Evolutionary conservation across 2,329 filamentous ascomycete species (phyloP).

Genomic region (Aspergillus tamarii): DNA sequence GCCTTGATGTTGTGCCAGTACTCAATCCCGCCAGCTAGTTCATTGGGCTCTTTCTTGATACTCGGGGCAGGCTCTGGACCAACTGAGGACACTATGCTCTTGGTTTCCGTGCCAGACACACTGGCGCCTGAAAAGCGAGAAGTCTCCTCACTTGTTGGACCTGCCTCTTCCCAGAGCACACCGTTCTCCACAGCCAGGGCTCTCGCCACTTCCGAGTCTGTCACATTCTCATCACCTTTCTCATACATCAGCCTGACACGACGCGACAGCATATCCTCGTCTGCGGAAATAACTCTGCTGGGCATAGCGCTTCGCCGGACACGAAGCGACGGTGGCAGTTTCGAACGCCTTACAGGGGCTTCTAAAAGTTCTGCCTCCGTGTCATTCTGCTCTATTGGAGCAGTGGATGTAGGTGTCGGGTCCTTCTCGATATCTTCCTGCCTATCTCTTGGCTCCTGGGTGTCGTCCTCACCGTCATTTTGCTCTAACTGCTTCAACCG

Average conservation of each 20-base stretch:
- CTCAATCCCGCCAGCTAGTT: conserved; percentile 65
- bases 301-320: conserved; percentile 41
- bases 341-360: conserved; percentile 29
- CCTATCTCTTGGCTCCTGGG: background rate
- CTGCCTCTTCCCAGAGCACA: conserved; percentile 44
- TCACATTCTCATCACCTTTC: conserved; percentile 60
- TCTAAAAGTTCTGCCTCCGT: conserved; percentile 25
- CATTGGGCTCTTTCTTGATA: conserved; percentile 56
- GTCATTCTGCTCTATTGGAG: conserved; percentile 20
- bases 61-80: conserved; percentile 35
- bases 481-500: conserved; percentile 36
- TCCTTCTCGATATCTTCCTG: conserved; percentile 11
- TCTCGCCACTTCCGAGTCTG: conserved; percentile 43
- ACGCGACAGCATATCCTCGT: conserved; percentile 65
- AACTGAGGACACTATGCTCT: conserved; percentile 30
- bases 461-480: conserved; percentile 17
- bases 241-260: conserved; percentile 68
- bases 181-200: conserved; percentile 43
- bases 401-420: conserved; percentile 6
- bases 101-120: conserved; percentile 31
- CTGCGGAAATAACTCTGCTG: conserved; percentile 61
- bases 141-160: conserved; percentile 32
- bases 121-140: conserved; percentile 31
- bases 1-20: conserved; percentile 66
- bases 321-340: conserved; percentile 42